Conservation (phyloP, 345 rosid species). For the Schrenkiella parvula region DNA sequence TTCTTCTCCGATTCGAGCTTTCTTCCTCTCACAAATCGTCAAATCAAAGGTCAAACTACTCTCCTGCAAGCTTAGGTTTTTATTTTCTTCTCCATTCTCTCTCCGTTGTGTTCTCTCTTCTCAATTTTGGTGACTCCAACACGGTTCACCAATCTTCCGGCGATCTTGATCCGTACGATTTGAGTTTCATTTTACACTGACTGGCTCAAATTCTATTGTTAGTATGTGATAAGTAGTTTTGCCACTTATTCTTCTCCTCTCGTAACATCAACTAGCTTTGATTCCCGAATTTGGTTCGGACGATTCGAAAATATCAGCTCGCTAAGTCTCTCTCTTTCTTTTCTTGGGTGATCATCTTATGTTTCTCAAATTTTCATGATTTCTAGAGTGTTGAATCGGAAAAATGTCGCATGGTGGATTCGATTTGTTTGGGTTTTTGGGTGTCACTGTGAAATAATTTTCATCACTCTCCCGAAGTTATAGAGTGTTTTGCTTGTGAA, state of each 20-base stretch:
- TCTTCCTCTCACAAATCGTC: slow-evolving; percentile 3
- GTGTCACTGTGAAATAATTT: too few relatives aligned
- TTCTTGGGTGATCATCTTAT: background rate
- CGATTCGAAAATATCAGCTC: background rate
- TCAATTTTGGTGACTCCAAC: background rate
- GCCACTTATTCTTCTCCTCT: background rate
- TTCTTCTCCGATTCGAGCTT: slow-evolving; percentile 19
- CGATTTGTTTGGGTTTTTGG: too few relatives aligned
- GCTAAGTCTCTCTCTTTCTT: background rate
- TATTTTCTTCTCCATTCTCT: background rate
- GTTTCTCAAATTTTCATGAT: background rate
- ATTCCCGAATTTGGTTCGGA: background rate
- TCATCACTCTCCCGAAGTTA: too few relatives aligned
- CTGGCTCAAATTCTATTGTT: background rate
- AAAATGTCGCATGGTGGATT: slow-evolving; percentile 79
- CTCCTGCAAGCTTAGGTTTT: background rate
- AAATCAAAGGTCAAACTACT: background rate
- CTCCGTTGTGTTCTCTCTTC: background rate
- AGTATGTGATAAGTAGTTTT: background rate
- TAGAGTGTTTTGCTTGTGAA: too few relatives aligned
- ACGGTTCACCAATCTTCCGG: background rate
- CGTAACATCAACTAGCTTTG: background rate
- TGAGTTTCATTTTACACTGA: background rate
- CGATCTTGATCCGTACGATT: background rate
- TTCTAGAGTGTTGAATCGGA: background rate